phyloP scores from a whole-genome alignment of 2,329 filamentous ascomycete genomes.

The Pezicula radicicola region DNA sequence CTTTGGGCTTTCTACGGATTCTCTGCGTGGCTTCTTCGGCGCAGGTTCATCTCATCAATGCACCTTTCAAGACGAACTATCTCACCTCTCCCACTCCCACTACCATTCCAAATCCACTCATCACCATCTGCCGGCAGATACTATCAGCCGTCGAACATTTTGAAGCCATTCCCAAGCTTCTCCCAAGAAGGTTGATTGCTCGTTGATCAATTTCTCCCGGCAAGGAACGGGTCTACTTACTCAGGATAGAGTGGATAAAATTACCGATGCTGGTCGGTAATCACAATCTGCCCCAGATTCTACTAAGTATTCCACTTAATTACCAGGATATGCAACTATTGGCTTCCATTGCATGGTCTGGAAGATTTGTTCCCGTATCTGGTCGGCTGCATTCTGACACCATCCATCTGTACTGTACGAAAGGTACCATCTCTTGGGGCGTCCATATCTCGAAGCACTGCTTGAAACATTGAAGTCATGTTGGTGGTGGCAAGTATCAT shows the following conservation, averaged over 20 bases:
- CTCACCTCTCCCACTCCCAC: too few relatives aligned
- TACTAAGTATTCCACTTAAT: background rate
- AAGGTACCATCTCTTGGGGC: too few relatives aligned
- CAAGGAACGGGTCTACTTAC: background rate
- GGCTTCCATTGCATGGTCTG: slow-evolving; percentile 5
- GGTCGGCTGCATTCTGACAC: slow-evolving; percentile 8
- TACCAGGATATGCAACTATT: background rate
- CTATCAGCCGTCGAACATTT: too few relatives aligned
- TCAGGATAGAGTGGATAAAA: background rate
- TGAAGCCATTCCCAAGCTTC: too few relatives aligned
- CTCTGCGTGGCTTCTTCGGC: too few relatives aligned
- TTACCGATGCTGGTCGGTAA: slow-evolving; percentile 1
- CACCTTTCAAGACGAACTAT: too few relatives aligned
- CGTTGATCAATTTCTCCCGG: background rate
- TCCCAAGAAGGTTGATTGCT: background rate
- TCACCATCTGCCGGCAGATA: background rate
- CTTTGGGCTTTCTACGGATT: background rate
- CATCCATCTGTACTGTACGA: background rate
- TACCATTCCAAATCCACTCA: too few relatives aligned
- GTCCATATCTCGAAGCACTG: too few relatives aligned
- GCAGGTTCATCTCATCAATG: too few relatives aligned
- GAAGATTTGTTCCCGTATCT: slow-evolving; percentile 11
- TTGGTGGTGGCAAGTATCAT: too few relatives aligned
- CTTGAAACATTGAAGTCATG: too few relatives aligned
- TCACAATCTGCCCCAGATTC: slow-evolving; percentile 3